Evolutionary conservation across 768 basidiomycete genomes (phyloP).

Genomic region (Agaricus sinodeliciosus): DNA sequence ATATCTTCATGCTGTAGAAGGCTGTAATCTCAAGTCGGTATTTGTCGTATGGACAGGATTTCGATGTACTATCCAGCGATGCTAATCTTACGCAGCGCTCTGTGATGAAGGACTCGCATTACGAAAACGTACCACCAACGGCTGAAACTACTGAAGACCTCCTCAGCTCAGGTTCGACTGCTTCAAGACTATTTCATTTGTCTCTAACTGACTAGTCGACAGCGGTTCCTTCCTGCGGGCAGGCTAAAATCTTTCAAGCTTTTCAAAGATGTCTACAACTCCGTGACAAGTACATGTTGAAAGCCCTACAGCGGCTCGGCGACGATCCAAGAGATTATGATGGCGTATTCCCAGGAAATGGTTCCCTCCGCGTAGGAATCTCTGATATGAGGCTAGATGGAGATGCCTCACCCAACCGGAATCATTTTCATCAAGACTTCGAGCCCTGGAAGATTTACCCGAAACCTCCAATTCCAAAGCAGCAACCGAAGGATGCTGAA

Average conservation of each 20-base stretch:
- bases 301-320: conserved; percentile 85
- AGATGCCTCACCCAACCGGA: conserved; percentile 19
- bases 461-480: conserved; percentile 88
- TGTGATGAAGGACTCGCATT: conserved; percentile 20
- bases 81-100: conserved; percentile 28
- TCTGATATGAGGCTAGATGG: conserved; percentile 63
- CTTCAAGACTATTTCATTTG: too few species aligned
- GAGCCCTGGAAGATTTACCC: conserved; percentile 88
- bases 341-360: conserved; percentile 62
- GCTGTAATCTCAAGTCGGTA: conserved; percentile 40
- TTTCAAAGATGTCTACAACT: conserved; percentile 84
- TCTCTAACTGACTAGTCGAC: background rate
- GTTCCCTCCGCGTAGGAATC: conserved; percentile 54
- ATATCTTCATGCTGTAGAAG: conserved; percentile 1
- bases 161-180: conserved; percentile 16
- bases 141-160: conserved; percentile 20
- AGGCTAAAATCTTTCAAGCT: conserved; percentile 53
- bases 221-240: conserved; percentile 35
- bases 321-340: conserved; percentile 95
- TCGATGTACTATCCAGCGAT: conserved; percentile 43
- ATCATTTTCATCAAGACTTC: conserved; percentile 17
- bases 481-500: conserved; percentile 73
- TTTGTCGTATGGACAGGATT: conserved; percentile 57
- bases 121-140: conserved; percentile 23
- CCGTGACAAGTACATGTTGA: conserved; percentile 91